Base-by-base conservation (phyloP, 2,329 filamentous ascomycete species). In the Penicillium vulpinum region DNA sequence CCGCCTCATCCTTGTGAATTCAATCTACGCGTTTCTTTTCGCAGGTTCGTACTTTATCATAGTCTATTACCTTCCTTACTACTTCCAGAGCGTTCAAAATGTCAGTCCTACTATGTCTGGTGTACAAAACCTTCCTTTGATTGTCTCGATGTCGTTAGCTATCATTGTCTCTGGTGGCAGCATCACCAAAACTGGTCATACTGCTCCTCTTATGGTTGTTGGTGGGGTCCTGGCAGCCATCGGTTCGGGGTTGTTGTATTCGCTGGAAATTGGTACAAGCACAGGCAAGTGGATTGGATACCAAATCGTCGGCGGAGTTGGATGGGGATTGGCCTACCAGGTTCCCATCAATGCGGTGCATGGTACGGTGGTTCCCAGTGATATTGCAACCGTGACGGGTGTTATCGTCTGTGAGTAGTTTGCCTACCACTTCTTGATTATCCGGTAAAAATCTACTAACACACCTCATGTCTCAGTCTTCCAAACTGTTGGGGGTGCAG, bases 1-100 rank as follows among this genome's bases (percentile, higher is more conserved):
- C 68, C 2, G 67, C 80, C 44, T 68, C 28, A 70, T 40, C 38
- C 38, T 40, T 40, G 38, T 40, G 38, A 40, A 40, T 40, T 8
- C 38, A 9, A 22, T 40, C 21, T 40, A 40, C 38, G 62, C 35
- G 49, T 70, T 72, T 78, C 62, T 70, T 77, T 61, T 71, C 21
- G 63, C 62, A 2, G 74, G 75, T 10, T 48, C 58, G 13, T 77
- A 72, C 52, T 72, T 77, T 54, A 36, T 77, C 15, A 49, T 75
- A 2, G 60, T 80, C 10, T 81, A 79, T 65, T 80, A 78, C 60
- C 67, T 81, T 0, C 78, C 78, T 33, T 78, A 80, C 50, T 81
- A 78, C 62, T 81, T 81, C 66, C 78, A 81, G 60, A 67, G 64
- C 8, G 66, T 79, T 38, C 52, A 66, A 5, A 63, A 67, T 43